A percentile compares a stretch with the other conserved stretches of the same genome.
phyloP scores from a whole-genome alignment of 805 yeast genomes.

The Sugiyamaella boreocaroliniensis region DNA sequence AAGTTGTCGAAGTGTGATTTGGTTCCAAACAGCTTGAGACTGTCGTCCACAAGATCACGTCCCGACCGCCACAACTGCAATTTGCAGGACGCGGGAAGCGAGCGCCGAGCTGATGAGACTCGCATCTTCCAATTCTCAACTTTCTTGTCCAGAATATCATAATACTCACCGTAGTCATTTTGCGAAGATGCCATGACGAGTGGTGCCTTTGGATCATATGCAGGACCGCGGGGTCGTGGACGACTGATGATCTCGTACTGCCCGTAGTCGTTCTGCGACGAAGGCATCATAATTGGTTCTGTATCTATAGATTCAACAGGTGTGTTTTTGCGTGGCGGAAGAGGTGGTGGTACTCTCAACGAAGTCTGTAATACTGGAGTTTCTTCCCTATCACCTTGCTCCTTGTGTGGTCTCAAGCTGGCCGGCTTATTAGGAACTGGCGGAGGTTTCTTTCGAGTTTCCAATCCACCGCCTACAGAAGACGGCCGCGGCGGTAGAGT shows the following conservation, averaged over 20 bases:
- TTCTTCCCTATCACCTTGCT: not conserved
- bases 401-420: not conserved
- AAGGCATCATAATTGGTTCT: conserved; percentile 15
- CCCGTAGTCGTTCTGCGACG: conserved; percentile 26
- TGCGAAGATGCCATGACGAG: not conserved
- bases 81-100: conserved; percentile 36
- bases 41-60: conserved; percentile 34
- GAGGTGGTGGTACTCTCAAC: conserved; percentile 2
- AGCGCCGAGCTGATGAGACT: conserved; percentile 36
- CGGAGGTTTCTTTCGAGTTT: conserved; percentile 5
- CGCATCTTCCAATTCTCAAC: conserved; percentile 54
- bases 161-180: conserved; percentile 4
- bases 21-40: not conserved
- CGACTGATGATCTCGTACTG: conserved; percentile 15
- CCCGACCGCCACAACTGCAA: conserved; percentile 42
- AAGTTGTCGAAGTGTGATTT: not conserved
- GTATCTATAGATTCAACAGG: not conserved
- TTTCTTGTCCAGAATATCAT: conserved; percentile 37
- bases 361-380: not conserved
- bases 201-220: not conserved
- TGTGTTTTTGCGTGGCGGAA: conserved; percentile 14
- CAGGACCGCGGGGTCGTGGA: not conserved
- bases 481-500: conserved; percentile 27
- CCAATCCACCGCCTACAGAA: not conserved
- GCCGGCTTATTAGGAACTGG: conserved; percentile 11